Evolutionary conservation across 345 rosid species (phyloP), one percentile per base, ranked within the genome.

Genomic region (Anastatica hierochuntica): DNA sequence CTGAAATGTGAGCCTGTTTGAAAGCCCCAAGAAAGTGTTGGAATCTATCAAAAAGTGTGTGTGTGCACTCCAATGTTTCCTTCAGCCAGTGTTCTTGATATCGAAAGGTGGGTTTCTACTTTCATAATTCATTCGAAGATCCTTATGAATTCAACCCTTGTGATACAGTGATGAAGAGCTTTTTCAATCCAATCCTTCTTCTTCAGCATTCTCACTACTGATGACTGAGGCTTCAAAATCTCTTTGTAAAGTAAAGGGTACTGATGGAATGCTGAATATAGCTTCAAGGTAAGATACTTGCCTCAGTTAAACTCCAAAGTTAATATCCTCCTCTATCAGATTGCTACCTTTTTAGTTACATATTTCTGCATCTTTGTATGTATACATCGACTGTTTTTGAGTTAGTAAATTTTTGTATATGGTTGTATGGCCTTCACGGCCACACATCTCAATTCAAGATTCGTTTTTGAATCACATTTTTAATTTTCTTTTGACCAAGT

Each of bases 21-120:
- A 64, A 75, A 88, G 98, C 75, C 77, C 82, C 66, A 82, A 77
- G 72, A 90, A 84, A 81, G 84, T 85, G 26, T 61, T 88, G 81
- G 77, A 81, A 53, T 74, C 74, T 1, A 75, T 92, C 48, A 85
- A 79, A 73, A 78, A 83, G 66, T 81, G 79, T 58, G 71, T 81
- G 44, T 67, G 84, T 78, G 49, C 83, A 83, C 62, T 58, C 95
- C n/a, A 49, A 66, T 63, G 81, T 83, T 61, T 79, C 81, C 73
- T 85, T 92, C 67, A 73, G n/a, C n/a, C n/a, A n/a, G 66, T 70
- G 71, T 81, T 64, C 56, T 77, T 66, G 94, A 88, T 61, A 72
- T 68, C 52, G 90, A 88, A 62, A 82, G 95, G 98, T 85, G 39
- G 31, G 61, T 59, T 62, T 53, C 54, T 72, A 43, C 44, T 58